phyloP scores from a whole-genome alignment of 176 grass and related monocot genomes.

The Ananas comosus region DNA sequence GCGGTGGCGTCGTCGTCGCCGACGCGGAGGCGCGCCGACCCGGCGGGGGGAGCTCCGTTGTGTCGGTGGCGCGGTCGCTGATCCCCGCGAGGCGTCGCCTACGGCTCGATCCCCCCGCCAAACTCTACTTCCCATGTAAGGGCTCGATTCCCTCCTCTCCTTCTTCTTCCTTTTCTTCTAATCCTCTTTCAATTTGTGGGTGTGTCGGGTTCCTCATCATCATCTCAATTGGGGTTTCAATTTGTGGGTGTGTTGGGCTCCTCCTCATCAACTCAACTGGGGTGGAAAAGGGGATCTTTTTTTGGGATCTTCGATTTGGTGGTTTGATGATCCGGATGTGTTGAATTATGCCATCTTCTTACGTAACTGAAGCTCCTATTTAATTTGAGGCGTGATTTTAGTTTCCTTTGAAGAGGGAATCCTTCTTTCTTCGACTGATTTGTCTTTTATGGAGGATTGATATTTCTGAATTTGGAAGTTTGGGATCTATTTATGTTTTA shows the following conservation, averaged over 20 bases:
- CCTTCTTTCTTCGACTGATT: background rate
- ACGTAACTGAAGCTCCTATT: background rate
- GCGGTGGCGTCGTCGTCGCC: constrained; percentile 18
- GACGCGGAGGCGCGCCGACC: constrained; percentile 15
- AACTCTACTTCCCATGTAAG: constrained; percentile 99
- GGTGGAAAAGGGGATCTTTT: background rate
- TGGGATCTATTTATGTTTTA: background rate
- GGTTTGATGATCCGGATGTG: background rate
- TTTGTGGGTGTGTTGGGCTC: background rate
- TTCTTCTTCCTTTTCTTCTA: constrained; percentile 6
- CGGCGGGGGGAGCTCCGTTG: constrained; percentile 37
- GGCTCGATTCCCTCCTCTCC: background rate
- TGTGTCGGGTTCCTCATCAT: background rate
- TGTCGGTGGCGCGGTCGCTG: constrained; percentile 64
- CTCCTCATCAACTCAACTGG: background rate
- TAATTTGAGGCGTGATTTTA: background rate
- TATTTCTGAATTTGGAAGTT: background rate
- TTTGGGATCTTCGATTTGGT: background rate
- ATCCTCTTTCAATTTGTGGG: too few species aligned
- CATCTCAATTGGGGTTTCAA: background rate
- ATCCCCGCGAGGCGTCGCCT: constrained; percentile 62
- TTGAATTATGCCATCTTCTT: background rate
- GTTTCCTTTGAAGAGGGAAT: background rate
- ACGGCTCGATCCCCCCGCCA: constrained; percentile 73
- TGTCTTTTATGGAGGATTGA: background rate